phyloP scores from a whole-genome alignment of 768 basidiomycete species.

The Hygrocybe punicea region DNA sequence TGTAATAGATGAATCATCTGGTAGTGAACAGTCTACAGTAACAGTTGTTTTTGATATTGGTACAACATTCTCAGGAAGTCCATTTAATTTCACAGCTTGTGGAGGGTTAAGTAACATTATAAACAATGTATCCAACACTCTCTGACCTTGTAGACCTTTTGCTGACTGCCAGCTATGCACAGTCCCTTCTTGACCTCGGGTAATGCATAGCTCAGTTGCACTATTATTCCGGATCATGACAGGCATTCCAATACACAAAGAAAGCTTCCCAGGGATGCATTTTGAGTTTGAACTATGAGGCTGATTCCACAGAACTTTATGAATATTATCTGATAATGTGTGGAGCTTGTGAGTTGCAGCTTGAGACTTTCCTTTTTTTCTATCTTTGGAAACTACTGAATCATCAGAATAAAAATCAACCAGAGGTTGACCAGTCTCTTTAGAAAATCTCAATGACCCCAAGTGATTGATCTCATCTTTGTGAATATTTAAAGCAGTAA shows the following conservation, averaged over 20 bases:
- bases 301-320: too few species aligned
- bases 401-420: slow-evolving; percentile 24
- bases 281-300: too few species aligned
- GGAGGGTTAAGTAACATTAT: slow-evolving; percentile 28
- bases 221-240: too few species aligned
- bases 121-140: slow-evolving; percentile 29
- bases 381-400: too few species aligned
- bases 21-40: slow-evolving; percentile 9
- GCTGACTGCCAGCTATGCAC: slow-evolving; percentile 27
- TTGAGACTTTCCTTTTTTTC: too few species aligned
- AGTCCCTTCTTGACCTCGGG: slow-evolving; percentile 29
- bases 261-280: too few species aligned
- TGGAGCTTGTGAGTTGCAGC: background rate
- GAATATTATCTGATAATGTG: slow-evolving; percentile 13
- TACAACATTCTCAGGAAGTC: slow-evolving; percentile 31
- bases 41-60: slow-evolving; percentile 13
- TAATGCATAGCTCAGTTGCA: too few species aligned
- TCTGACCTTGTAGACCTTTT: slow-evolving; percentile 8
- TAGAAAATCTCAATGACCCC: slow-evolving; percentile 30
- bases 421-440: slow-evolving; percentile 22
- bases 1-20: slow-evolving; percentile 11
- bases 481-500: slow-evolving; percentile 26
- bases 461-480: slow-evolving; percentile 26
- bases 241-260: too few species aligned
- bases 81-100: slow-evolving; percentile 17